Conservation (phyloP, 192 early-diverging fungal genomes). For the Physocladia obscura region DNA sequence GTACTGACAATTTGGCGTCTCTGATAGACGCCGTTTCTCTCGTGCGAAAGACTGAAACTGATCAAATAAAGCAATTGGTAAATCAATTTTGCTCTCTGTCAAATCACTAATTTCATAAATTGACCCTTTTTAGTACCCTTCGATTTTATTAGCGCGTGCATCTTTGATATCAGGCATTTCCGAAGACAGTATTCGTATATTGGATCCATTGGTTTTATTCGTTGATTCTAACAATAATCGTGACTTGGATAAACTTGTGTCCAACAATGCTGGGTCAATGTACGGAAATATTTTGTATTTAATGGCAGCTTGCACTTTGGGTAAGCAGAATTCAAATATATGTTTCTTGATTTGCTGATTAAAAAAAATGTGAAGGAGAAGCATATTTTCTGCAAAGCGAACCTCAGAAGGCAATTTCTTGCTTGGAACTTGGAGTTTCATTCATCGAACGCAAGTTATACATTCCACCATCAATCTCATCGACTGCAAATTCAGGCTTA, state of each 20-base stretch:
- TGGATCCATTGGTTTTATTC: neutral
- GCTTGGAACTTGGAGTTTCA: neutral
- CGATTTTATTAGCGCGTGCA: no score
- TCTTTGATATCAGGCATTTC: no score
- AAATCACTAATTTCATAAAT: no score
- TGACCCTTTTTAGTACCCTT: no score
- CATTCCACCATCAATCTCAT: neutral
- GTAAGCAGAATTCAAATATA: conserved; percentile 1
- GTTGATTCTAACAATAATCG: neutral
- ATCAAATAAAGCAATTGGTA: no score
- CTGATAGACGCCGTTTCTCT: no score
- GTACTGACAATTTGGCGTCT: no score
- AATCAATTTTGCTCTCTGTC: no score
- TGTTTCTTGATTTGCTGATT: neutral
- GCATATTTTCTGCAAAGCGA: neutral
- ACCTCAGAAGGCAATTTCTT: neutral
- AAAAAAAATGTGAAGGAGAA: neutral
- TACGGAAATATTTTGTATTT: conserved; percentile 8
- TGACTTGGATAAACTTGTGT: conserved; percentile 1
- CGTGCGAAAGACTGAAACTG: no score
- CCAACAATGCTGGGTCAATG: neutral
- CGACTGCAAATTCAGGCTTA: neutral
- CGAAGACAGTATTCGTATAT: no score
- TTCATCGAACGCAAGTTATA: neutral
- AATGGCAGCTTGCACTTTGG: conserved; percentile 3